Evolutionary conservation across 768 basidiomycete species (phyloP).

Genomic region (Lentinula raphanica): DNA sequence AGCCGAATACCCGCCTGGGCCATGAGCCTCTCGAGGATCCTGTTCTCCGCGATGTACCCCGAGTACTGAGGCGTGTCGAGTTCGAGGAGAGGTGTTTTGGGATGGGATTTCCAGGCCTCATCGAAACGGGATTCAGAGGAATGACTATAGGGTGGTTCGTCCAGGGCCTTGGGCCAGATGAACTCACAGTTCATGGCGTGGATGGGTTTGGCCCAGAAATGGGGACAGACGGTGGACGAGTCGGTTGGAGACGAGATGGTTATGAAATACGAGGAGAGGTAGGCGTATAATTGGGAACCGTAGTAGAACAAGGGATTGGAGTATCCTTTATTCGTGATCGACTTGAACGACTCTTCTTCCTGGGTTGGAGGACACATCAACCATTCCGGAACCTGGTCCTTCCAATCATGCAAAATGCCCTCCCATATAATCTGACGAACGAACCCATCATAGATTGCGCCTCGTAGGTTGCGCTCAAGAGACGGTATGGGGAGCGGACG

Average conservation of each 20-base stretch:
- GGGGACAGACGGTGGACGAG: constrained; percentile 65
- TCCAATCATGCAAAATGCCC: constrained; percentile 70
- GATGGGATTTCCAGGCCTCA: not conserved
- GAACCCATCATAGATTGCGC: constrained; percentile 82
- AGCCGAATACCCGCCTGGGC: constrained; percentile 81
- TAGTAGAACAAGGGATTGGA: not conserved
- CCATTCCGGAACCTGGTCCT: constrained; percentile 57
- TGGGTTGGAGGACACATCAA: constrained; percentile 54
- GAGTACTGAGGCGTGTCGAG: constrained; percentile 80
- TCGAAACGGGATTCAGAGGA: constrained; percentile 5
- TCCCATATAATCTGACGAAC: constrained; percentile 86
- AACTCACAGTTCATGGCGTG: constrained; percentile 79
- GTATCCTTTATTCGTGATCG: no score
- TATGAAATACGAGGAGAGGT: constrained; percentile 1
- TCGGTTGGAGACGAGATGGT: constrained; percentile 27
- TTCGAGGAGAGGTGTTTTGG: constrained; percentile 43
- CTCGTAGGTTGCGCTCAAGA: constrained; percentile 64
- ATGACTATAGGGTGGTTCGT: constrained; percentile 36
- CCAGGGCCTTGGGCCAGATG: constrained; percentile 73
- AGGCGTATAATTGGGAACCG: constrained; percentile 10
- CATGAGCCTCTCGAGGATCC: constrained; percentile 77
- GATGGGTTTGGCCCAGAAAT: constrained; percentile 69
- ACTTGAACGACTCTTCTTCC: no score
- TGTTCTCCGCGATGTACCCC: constrained; percentile 57
- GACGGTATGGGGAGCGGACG: constrained; percentile 60